Base-by-base conservation (phyloP, 2,329 filamentous ascomycete species). In the Aaosphaeria pasadenensis region DNA sequence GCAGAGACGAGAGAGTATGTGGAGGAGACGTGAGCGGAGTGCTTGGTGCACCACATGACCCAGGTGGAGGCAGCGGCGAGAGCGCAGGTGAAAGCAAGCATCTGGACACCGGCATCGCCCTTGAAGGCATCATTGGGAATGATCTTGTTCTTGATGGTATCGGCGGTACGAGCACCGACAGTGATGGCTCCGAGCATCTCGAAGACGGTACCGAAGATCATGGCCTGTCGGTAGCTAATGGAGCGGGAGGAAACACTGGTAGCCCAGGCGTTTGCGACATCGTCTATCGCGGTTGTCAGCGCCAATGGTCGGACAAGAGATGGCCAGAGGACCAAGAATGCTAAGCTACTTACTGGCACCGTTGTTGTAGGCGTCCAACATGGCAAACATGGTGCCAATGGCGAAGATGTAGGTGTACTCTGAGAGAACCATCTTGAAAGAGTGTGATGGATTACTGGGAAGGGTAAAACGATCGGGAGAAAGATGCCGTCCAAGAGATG, bases 231-330 rank as follows among this genome's bases (percentile, higher is more conserved):
- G 73, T 89, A 87, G 2, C 84, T 77, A 62, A 89, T 77, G 56
- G 88, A 91, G 46, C 88, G 76, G n/a, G 88, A 91, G 17, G 88
- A 91, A 50, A 91, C 87, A 61, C 82, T 86, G 59, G 88, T 91
- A 47, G 88, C 88, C 85, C 87, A 91, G 44, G 88, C 76, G 73
- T 92, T 92, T 64, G 88, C 88, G 48, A 92, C 88, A 86, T 91
- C 88, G 71, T 91, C 84, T 68, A 13, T n/a, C 17, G 17, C 17
- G 17, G 17, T 2, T 24, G 17, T 24, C 17, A 24, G 17, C 17
- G 17, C 3, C 17, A 24, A 24, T 24, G 17, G 17, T 24, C 17
- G 17, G 17, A 24, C 33, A 36, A 2, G 33, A 36, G 33, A 36
- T 36, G n/a, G 33, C 33, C 7, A 9, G 33, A 9, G n/a, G 33